phyloP scores from a whole-genome alignment of 257 asterid species.

The Nicotiana tomentosiformis region DNA sequence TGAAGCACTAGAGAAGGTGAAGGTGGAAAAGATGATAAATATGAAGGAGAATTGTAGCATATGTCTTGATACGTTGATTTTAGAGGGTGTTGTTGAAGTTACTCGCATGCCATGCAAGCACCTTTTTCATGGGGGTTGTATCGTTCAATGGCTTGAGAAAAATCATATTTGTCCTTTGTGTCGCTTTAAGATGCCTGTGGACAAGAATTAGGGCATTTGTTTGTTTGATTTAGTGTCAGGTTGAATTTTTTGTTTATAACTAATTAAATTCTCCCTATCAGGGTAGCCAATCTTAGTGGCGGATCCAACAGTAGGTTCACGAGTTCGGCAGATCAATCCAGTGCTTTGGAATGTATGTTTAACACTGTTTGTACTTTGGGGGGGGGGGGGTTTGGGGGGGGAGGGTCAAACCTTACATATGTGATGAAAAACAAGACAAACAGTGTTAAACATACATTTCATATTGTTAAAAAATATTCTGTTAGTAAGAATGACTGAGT shows the following conservation, averaged over 20 bases:
- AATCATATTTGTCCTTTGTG: not conserved
- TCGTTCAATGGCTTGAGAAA: not conserved
- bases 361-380: too few relatives aligned
- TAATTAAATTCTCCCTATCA: too few relatives aligned
- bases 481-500: not conserved
- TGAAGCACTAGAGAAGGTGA: not conserved
- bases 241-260: not conserved
- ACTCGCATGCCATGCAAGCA: slow-evolving; percentile 3
- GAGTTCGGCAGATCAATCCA: not conserved
- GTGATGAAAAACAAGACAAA: not conserved
- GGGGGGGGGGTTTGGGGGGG: too few relatives aligned
- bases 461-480: not conserved
- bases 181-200: not conserved
- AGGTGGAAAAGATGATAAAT: too few relatives aligned
- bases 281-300: too few relatives aligned
- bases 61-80: not conserved
- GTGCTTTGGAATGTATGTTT: too few relatives aligned
- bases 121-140: slow-evolving; percentile 10
- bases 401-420: not conserved
- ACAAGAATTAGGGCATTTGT: not conserved
- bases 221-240: not conserved
- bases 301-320: not conserved
- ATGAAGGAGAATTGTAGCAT: not conserved
- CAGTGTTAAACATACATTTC: not conserved
- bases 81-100: not conserved